Percentiles rank a stretch among this genome's conserved stretches.
Conservation (phyloP, 2,329 filamentous ascomycete genomes). For the Plectosphaerella sp. region DNA sequence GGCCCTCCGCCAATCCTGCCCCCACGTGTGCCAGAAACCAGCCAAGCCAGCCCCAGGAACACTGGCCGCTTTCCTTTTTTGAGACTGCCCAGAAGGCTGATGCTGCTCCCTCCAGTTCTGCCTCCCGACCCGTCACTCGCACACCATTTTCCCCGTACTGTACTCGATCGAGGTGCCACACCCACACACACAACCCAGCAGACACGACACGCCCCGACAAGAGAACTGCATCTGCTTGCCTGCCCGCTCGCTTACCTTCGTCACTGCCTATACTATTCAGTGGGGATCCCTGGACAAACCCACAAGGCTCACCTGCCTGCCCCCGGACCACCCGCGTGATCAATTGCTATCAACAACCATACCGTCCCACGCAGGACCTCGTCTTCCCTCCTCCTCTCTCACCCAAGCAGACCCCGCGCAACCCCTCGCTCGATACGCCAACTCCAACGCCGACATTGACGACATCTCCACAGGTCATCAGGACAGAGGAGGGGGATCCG, state of each 20-base stretch:
- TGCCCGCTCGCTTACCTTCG: not conserved
- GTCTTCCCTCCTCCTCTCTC: conserved; percentile 1
- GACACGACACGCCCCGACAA: not conserved
- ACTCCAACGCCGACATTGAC: conserved; percentile 3
- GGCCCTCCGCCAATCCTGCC: not conserved
- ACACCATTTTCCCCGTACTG: too few relatives aligned
- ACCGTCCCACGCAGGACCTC: not conserved
- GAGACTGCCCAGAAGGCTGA: too few relatives aligned
- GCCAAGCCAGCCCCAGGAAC: too few relatives aligned
- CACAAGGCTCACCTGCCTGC: too few relatives aligned
- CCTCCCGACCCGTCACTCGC: too few relatives aligned
- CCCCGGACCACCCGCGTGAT: not conserved
- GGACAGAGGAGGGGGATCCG: not conserved
- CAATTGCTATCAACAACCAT: not conserved
- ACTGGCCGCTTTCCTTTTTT: too few relatives aligned
- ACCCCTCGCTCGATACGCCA: not conserved
- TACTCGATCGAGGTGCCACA: not conserved
- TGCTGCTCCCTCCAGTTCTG: too few relatives aligned
- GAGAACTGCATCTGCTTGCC: not conserved
- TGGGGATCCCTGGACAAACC: too few relatives aligned
- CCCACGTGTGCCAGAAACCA: not conserved
- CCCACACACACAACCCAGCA: not conserved
- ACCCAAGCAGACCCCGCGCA: not conserved
- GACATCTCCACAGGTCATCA: conserved; percentile 1
- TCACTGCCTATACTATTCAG: too few relatives aligned